These are phyloP conservation scores for Vaccinium myrtillus DNA, from an alignment of 148 eudicot genomes.

Conservation along the genomic window DNA sequence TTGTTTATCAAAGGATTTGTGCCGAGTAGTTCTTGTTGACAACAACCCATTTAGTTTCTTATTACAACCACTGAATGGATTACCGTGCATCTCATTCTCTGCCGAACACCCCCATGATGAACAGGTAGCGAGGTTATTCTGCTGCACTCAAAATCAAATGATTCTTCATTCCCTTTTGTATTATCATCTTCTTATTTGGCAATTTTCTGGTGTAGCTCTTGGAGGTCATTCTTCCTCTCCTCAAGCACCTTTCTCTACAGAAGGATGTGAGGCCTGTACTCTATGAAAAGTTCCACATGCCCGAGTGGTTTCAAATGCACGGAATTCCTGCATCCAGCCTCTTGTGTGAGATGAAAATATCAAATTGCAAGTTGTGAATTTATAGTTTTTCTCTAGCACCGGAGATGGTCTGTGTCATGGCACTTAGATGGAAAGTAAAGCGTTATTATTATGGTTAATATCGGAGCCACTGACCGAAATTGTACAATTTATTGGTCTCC, in stretches of 20 bases:
- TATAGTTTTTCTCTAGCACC: background rate
- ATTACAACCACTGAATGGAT: conserved; percentile 56
- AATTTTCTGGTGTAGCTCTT: conserved; percentile 36
- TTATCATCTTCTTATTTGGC: background rate
- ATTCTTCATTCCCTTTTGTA: background rate
- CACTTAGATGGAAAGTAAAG: background rate
- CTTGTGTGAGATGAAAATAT: background rate
- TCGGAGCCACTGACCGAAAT: background rate
- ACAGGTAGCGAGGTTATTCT: conserved; percentile 31
- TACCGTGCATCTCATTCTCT: conserved; percentile 59
- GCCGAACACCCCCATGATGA: conserved; percentile 64
- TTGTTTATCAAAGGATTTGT: conserved; percentile 46
- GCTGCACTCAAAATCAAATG: too few species aligned
- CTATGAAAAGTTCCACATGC: conserved; percentile 53
- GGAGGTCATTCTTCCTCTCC: conserved; percentile 52
- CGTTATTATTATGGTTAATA: background rate
- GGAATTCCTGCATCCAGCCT: conserved; percentile 42
- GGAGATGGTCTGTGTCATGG: background rate
- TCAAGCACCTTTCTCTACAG: conserved; percentile 41
- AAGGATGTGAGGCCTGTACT: conserved; percentile 51
- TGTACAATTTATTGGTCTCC: background rate
- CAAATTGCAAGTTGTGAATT: background rate
- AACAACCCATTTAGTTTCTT: conserved; percentile 66
- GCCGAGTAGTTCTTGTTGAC: conserved; percentile 53
- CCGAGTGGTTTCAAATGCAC: conserved; percentile 65